A percentile compares a stretch with the other conserved stretches of the same genome.
Evolutionary conservation across 768 basidiomycete genomes (phyloP).

Genomic region (Krasilnikovozyma curviuscula): DNA sequence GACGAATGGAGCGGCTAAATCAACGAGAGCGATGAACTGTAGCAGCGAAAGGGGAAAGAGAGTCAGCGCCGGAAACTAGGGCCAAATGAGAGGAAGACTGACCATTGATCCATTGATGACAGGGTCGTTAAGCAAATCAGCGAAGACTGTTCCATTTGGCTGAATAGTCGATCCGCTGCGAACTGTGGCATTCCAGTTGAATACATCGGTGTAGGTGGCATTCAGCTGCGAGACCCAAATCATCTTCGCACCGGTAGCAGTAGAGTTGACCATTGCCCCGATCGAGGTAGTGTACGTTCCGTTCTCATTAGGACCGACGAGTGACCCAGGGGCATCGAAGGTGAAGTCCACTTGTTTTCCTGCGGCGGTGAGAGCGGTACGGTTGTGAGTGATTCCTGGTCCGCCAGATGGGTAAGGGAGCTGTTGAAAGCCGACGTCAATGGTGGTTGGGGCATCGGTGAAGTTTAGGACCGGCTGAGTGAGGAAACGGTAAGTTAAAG

Average conservation of each 20-base stretch:
- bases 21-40: constrained; percentile 35
- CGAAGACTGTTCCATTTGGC: constrained; percentile 35
- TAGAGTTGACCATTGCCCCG: no score
- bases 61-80: constrained; percentile 2
- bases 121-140: constrained; percentile 21
- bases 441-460: constrained; percentile 24
- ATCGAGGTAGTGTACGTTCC: no score
- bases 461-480: constrained; percentile 38
- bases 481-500: no score
- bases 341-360: constrained; percentile 33
- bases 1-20: constrained; percentile 34
- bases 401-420: constrained; percentile 24
- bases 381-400: constrained; percentile 38
- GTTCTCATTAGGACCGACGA: constrained; percentile 35
- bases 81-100: neutral
- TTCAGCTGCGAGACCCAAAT: constrained; percentile 46
- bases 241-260: constrained; percentile 27
- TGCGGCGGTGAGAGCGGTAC: constrained; percentile 34
- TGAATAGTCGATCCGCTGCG: constrained; percentile 33
- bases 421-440: neutral
- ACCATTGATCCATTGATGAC: constrained; percentile 39
- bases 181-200: constrained; percentile 29
- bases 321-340: constrained; percentile 42
- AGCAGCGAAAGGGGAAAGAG: no score
- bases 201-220: constrained; percentile 38